phyloP scores from a whole-genome alignment of 352 stramenopile species.

The Blastocystis hominis region DNA sequence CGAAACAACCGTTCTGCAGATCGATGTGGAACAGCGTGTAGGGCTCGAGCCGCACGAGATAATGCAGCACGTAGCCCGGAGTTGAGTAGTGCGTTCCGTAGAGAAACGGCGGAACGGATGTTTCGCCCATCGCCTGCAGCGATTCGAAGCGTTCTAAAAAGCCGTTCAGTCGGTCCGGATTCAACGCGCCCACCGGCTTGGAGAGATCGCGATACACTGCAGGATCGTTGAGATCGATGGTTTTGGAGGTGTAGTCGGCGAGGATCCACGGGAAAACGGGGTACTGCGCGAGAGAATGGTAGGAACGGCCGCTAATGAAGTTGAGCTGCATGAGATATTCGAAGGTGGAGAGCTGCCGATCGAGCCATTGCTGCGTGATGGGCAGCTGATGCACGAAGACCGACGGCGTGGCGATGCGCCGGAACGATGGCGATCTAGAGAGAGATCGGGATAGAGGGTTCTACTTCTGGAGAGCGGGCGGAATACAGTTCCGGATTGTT shows the following conservation, averaged over 20 bases:
- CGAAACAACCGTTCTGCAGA: conserved; percentile 87
- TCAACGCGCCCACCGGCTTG: conserved; percentile 91
- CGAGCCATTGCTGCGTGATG: not conserved
- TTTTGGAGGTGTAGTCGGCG: conserved; percentile 81
- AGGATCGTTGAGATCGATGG: conserved; percentile 81
- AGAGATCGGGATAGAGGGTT: not conserved
- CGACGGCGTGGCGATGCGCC: not conserved
- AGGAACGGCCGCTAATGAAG: conserved; percentile 83
- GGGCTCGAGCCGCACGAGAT: conserved; percentile 85
- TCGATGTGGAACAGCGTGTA: conserved; percentile 82
- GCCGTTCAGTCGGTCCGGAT: conserved; percentile 69
- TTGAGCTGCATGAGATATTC: conserved; percentile 93
- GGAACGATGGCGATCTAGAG: not conserved
- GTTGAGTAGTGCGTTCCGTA: conserved; percentile 89
- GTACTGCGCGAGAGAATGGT: conserved; percentile 94
- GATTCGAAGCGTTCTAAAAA: conserved; percentile 71
- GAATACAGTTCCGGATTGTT: not conserved
- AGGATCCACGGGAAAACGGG: conserved; percentile 94
- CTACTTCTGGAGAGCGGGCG: not conserved
- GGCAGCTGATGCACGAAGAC: not conserved
- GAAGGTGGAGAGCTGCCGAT: conserved; percentile 74
- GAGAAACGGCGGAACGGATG: conserved; percentile 74
- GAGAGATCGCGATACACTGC: conserved; percentile 83
- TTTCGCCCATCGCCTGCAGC: conserved; percentile 61
- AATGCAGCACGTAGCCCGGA: conserved; percentile 84